phyloP scores from a whole-genome alignment of 1,284 basidiomycete genomes.

The Cryptococcus sp. region DNA sequence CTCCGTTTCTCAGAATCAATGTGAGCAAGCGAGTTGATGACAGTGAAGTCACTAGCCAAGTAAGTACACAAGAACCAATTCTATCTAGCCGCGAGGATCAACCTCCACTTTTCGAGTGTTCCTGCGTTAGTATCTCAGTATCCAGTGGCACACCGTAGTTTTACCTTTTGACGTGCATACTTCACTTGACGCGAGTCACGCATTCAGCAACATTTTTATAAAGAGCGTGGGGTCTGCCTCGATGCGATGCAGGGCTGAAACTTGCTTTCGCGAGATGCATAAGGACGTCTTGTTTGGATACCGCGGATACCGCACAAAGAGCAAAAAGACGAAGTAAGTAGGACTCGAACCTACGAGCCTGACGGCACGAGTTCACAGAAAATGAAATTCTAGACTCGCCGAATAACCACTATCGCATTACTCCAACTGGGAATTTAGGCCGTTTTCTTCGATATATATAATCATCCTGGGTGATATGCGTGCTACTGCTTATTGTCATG shows the following conservation, averaged over 20 bases:
- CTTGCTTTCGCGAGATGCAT: background rate
- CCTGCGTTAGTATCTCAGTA: too few species aligned
- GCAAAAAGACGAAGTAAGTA: background rate
- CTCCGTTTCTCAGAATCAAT: background rate
- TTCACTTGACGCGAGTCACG: too few species aligned
- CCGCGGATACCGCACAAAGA: too few species aligned
- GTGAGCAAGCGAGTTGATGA: background rate
- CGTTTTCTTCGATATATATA: too few species aligned
- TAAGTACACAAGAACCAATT: background rate
- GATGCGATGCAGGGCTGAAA: background rate
- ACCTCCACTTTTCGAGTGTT: too few species aligned
- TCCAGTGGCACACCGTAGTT: too few species aligned
- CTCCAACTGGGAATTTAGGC: background rate
- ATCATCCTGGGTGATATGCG: too few species aligned
- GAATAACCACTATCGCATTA: constrained; percentile 12
- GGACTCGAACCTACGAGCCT: constrained; percentile 9
- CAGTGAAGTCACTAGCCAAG: background rate
- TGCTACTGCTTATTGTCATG: too few species aligned
- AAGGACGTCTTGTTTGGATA: background rate
- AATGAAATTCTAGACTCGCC: constrained; percentile 7
- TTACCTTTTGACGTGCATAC: too few species aligned
- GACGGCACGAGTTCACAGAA: constrained; percentile 6
- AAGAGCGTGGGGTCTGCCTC: too few species aligned
- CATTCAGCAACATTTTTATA: too few species aligned
- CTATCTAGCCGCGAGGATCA: too few species aligned